Base-by-base conservation (phyloP, 495 filamentous ascomycete species). In the Aspergillus campestris region DNA sequence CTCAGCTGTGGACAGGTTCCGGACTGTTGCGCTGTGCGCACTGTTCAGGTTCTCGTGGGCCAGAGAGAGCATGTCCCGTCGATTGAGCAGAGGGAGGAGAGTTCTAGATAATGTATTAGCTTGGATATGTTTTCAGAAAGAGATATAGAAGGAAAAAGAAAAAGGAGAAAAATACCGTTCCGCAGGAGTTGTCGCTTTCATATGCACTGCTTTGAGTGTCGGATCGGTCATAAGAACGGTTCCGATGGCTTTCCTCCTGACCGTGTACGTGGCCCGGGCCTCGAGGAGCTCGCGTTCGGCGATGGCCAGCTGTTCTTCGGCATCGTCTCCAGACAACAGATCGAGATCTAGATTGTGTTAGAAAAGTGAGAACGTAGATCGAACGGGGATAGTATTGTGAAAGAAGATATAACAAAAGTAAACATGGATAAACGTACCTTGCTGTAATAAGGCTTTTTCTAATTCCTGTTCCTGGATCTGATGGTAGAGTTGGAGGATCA, bases 141-240 rank as follows among this genome's bases (percentile, higher is more conserved):
- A 14, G 29, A 44, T n/a, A 11, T 12, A 27, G 9, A 13, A 12
- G 9, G 11, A n/a, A 13, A 4, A 14, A 7, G 3, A 13, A 41
- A 8, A 34, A 6, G 13, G 18, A 7, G 13, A 6, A 32, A 32
- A 29, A 38, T 31, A 87, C 86, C 82, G 73, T 62, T 90, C 85
- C 49, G 79, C 66, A 36, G 74, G 74, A 3, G 77, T 79, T n/a
- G 77, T 74, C 3, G 74, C 79, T 38, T 80, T 83, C 39, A 79
- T 66, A 58, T 90, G 85, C 41, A 89, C 76, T 1, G 87, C 82
- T 56, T 86, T 87, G 41, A 94, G 64, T 38, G 81, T 81, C 8
- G 87, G 86, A 55, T 86, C 82, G 15, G 80, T 78, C 50, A 77
- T 75, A 47, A 90, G 62, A 24, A 85, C 77, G 40, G 70, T 80